Evolutionary conservation across 2,329 filamentous ascomycete genomes (phyloP), one percentile per base, ranked within the genome.

Genomic region (Pseudogymnoascus sp.): DNA sequence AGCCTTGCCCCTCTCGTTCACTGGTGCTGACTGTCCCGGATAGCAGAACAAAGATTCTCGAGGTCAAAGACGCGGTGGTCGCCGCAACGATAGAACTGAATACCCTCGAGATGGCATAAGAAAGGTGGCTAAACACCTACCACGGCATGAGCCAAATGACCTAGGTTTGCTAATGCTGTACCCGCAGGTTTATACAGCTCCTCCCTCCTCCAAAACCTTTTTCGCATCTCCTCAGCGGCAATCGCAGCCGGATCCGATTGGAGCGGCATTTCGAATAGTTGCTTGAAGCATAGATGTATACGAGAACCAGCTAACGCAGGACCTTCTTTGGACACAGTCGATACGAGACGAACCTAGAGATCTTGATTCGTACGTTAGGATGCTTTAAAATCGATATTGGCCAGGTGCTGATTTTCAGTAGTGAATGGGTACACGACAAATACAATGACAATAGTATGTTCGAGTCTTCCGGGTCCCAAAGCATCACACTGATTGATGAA

Each of bases 341-440:
- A 83, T 78, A 76, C 82, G 80, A 75, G 84, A 88, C 66, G 77
- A 82, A 64, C 79, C 80, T 65, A 81, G 84, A 76, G 86, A 87
- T 74, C 78, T 90, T 70, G 87, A 91, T 74, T 84, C 84, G 88
- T 91, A 75, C 65, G 83, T 37, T 40, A 39, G 15, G 15, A 55
- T 77, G 58, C 13, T 37, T 60, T 18, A 21, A 39, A 27, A 15
- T n/a, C 8, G 48, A 33, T 39, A 52, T 39, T 48, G 31, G 35
- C 33, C 2, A 48, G 18, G 64, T 60, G 59, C 36, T 61, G 60
- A 48, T 29, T 61, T 61, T 64, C 6, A 58, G 42, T 66, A 90
- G 90, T 72, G 92, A 96, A 80, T 97, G 92, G 92, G 90, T 96
- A 69, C 92, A 97, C 74, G 90, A 96, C 77, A 89, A 87, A 73